Conservation (phyloP, 345 rosid species). For the Lepidium sativum region DNA sequence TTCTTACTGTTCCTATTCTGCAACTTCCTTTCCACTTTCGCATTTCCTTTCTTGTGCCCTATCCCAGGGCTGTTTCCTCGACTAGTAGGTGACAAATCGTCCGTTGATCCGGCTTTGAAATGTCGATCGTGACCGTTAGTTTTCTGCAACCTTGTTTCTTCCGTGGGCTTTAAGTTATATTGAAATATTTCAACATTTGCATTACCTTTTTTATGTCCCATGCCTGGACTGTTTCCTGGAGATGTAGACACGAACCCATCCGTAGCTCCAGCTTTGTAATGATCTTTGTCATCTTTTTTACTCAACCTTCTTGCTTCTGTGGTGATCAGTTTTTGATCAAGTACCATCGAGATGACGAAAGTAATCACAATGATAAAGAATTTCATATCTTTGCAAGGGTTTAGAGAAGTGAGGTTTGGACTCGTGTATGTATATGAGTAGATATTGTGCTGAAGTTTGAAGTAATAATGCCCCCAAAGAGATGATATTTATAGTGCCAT, state of each 20-base stretch:
- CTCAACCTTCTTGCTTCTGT: constrained; percentile 15
- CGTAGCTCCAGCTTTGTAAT: not conserved
- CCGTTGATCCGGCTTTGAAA: not conserved
- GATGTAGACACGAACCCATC: constrained; percentile 26
- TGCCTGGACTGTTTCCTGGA: constrained; percentile 34
- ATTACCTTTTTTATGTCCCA: constrained; percentile 18
- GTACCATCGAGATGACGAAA: constrained; percentile 7
- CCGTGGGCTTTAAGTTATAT: constrained; percentile 1
- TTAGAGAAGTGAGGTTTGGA: no score
- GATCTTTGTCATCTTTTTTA: not conserved
- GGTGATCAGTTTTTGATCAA: constrained; percentile 4
- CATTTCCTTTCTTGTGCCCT: constrained; percentile 24
- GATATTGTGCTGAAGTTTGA: not conserved
- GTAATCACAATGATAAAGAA: not conserved
- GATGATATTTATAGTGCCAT: constrained; percentile 16
- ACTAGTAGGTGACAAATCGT: constrained; percentile 30
- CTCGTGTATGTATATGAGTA: constrained; percentile 9
- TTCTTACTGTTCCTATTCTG: not conserved
- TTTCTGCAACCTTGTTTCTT: constrained; percentile 3
- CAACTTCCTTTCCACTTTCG: not conserved
- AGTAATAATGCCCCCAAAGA: constrained; percentile 4
- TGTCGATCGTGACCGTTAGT: not conserved
- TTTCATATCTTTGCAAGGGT: not conserved
- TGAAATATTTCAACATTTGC: not conserved
- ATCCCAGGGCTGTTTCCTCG: constrained; percentile 39